Base-by-base conservation (phyloP, 371 early-diverging fungal species). In the Rhizopus delemar region DNA sequence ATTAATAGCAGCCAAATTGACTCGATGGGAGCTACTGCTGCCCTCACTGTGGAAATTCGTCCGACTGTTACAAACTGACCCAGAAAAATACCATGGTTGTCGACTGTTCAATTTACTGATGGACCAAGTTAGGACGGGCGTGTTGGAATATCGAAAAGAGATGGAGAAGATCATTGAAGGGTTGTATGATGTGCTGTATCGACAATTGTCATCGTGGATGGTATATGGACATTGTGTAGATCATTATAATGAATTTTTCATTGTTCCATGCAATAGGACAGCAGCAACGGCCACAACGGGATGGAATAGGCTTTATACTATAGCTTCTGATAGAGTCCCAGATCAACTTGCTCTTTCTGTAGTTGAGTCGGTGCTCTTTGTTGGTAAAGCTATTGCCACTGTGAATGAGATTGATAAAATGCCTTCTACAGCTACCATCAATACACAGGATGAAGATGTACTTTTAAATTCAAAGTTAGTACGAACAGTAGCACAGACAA, bases 171-270 rank as follows among this genome's bases (percentile, higher is more conserved):
- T 89, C 46, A 69, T 84, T 16, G 57, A 70, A 1, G 78, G 79
- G 4, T 78, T 86, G 16, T 81, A 82, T 53, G 74, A 72, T 13
- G 89, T 90, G 0, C 65, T 91, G 57, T 86, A 81, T 62, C 75
- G 85, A 41, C 89, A 90, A 56, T 70, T 92, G 5, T 76, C 85
- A 3, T 70, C 82, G 0, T 92, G 93, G 93, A 84, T 89, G 70
- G 73, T 90, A 3, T 87, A 88, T 64, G 93, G 91, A 8, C 77
- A 78, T 38, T 73, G 87, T 32, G 68, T 72, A 13, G 88, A 88
- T 59, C 83, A 87, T 1, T 71, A 78, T 57, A 58, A 67, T 4
- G 92, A 90, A 62, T 92, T 91, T 49, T 92, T 92, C 53, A 77
- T 92, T n/a, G 51, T 62, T 3, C 60, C 58, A 2, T 60, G 12